Base-by-base conservation (phyloP, 176 grass and related monocot genomes). In the Urochloa ruziziensis region DNA sequence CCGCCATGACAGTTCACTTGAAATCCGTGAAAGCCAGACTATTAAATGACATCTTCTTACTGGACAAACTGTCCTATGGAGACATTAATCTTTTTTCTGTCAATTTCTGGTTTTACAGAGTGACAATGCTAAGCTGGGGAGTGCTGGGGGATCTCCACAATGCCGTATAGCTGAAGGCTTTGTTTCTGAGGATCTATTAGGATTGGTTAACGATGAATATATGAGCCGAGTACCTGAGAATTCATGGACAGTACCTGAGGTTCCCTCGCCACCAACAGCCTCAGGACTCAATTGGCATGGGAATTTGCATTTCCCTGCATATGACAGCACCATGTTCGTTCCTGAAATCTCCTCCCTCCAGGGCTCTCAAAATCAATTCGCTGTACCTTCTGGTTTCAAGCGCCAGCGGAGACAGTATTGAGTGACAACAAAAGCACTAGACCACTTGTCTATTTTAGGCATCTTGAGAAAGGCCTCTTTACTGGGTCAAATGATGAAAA, bases 221-320 rank as follows among this genome's bases (percentile, higher is more conserved):
- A 39, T 90, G 63, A 51, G 74, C 47, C 88, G 67, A 28, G 85
- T 80, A 23, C 89, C 86, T 34, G 92, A 94, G 21, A 83, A 75
- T 88, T 58, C 86, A 61, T 94, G 87, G 90, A 40, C 19, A 21
- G 93, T 94, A 19, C 89, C 89, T 0, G 84, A 92, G 74, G 83
- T 94, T 67, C 87, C 93, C 27, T 90, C 87, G 0, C 93, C 93
- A n/a, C 93, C 90, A 37, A 94, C 93, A 73, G 93, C 93, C 53
- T 94, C 90, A 0, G 87, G 82, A 12, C 87, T 94, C 46, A 65
- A 84, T 77, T 94, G 90, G 93, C 87, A 94, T 39, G 86, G 63
- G 44, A 90, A 77, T 72, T 82, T 89, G 33, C 43, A 33, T 64
- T 88, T 83, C 25, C 78, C 87, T 82, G 73, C 66, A 16, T 88